Conservation (phyloP, 2,329 filamentous ascomycete genomes). For the Daldinia eschscholtzii region DNA sequence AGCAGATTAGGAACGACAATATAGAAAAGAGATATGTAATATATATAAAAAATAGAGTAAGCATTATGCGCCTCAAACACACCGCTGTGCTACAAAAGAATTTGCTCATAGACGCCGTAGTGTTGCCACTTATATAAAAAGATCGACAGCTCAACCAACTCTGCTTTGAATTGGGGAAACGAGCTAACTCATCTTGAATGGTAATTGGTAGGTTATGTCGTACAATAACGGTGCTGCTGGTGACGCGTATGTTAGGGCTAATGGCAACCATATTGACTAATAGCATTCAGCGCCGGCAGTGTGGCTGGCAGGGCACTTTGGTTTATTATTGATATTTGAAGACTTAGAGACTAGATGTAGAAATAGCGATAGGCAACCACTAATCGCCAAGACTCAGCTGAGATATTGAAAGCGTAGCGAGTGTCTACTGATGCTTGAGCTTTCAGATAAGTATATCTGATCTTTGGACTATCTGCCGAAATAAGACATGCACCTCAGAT, state of each 20-base stretch:
- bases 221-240: conserved; percentile 56
- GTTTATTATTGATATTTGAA: background rate
- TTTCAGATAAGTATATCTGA: background rate
- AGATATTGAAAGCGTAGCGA: background rate
- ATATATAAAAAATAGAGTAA: conserved; percentile 52
- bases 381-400: background rate
- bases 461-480: background rate
- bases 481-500: background rate
- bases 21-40: conserved; percentile 52
- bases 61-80: conserved; percentile 45
- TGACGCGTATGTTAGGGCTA: conserved; percentile 63
- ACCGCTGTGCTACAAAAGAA: conserved; percentile 11
- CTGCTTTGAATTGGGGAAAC: conserved; percentile 60
- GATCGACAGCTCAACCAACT: conserved; percentile 50
- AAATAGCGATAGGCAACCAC: background rate
- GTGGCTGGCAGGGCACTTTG: background rate
- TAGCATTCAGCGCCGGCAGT: conserved; percentile 53
- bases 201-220: conserved; percentile 57
- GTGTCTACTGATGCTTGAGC: background rate
- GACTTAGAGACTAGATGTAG: background rate
- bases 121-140: conserved; percentile 40
- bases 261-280: conserved; percentile 57
- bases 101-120: conserved; percentile 14
- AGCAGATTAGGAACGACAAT: conserved; percentile 47
- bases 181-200: conserved; percentile 60